Evolutionary conservation across 2,329 filamentous ascomycete species (phyloP).

Genomic region (Diaporthe citrichinensis): DNA sequence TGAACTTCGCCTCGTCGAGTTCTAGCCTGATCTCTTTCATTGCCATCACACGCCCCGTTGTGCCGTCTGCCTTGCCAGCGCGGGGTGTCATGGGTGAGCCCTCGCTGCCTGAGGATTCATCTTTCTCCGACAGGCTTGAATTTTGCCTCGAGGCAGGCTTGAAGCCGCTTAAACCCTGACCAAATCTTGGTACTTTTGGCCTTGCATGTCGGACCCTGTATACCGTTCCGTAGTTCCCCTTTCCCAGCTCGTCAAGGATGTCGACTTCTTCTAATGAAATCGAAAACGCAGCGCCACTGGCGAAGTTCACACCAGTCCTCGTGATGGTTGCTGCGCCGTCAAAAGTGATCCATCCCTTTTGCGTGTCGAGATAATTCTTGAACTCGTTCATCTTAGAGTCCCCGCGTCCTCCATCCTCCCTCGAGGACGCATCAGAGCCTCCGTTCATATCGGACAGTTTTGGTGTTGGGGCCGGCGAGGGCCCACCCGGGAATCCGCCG

Average conservation of each 20-base stretch:
- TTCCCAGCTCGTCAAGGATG: slow-evolving; percentile 91
- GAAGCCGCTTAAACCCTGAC: slow-evolving; percentile 67
- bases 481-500: slow-evolving; percentile 55
- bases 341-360: slow-evolving; percentile 92
- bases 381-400: slow-evolving; percentile 71
- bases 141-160: slow-evolving; percentile 58
- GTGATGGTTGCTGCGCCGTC: slow-evolving; percentile 93
- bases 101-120: slow-evolving; percentile 49
- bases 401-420: slow-evolving; percentile 54
- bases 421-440: slow-evolving; percentile 44
- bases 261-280: slow-evolving; percentile 98
- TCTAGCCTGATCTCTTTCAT: slow-evolving; percentile 99
- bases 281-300: slow-evolving; percentile 88
- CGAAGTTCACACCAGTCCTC: slow-evolving; percentile 91
- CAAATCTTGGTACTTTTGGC: slow-evolving; percentile 69
- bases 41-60: slow-evolving; percentile 89
- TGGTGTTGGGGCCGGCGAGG: slow-evolving; percentile 54
- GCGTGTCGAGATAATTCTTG: slow-evolving; percentile 88
- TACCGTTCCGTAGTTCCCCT: slow-evolving; percentile 98
- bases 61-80: slow-evolving; percentile 54
- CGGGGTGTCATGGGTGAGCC: slow-evolving; percentile 47
- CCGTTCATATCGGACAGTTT: slow-evolving; percentile 59
- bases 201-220: slow-evolving; percentile 95
- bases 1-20: slow-evolving; percentile 96
- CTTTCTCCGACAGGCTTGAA: slow-evolving; percentile 52